These are phyloP conservation scores for Zasmidium citrigriseum DNA, from an alignment of 2,329 filamentous ascomycete species.

Conservation along the genomic window DNA sequence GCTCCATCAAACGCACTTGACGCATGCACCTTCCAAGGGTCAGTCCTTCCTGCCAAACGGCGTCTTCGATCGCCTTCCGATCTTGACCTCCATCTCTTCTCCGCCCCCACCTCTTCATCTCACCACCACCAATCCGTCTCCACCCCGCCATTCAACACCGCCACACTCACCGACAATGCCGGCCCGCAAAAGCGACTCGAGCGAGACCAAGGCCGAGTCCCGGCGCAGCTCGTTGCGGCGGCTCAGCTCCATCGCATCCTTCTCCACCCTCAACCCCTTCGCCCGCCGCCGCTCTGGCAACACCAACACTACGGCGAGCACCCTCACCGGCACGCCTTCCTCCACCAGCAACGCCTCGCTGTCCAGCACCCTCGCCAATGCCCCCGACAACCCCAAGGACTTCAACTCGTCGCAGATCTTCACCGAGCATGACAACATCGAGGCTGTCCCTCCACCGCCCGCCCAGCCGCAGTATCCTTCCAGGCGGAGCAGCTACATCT, in stretches of 20 bases:
- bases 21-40: no score
- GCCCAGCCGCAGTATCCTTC: constrained; percentile 9
- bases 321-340: constrained; percentile 19
- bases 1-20: no score
- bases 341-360: constrained; percentile 28
- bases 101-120: no score
- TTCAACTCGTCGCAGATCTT: constrained; percentile 4
- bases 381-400: constrained; percentile 13
- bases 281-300: constrained; percentile 34
- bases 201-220: constrained; percentile 21
- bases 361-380: constrained; percentile 23
- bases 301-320: no score
- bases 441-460: constrained; percentile 12
- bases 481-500: constrained; percentile 35
- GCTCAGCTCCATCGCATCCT: constrained; percentile 36
- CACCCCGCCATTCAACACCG: no score
- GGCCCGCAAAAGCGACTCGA: constrained; percentile 24
- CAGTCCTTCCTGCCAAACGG: no score
- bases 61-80: no score
- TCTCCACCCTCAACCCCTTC: constrained; percentile 37
- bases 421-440: not conserved
- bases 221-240: constrained; percentile 30
- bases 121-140: no score
- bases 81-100: no score
- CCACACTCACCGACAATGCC: constrained; percentile 19